Base-by-base conservation (phyloP, 345 rosid genomes). In the Streptanthus diversifolius region DNA sequence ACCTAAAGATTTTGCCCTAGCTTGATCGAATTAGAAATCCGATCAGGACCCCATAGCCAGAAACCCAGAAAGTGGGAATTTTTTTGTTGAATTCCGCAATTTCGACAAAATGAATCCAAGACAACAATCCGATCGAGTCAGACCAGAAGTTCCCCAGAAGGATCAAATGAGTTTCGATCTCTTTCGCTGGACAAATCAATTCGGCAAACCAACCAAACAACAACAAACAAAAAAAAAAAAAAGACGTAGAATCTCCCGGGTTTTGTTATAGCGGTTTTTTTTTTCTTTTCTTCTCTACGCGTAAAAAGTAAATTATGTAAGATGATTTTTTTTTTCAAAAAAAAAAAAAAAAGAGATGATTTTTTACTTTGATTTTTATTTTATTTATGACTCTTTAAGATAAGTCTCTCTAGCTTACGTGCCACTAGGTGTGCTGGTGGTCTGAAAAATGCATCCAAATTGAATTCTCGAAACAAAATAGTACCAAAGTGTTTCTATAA, bases 161-260 rank as follows among this genome's bases (percentile, higher is more conserved):
- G 69, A 69, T 57, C 68, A 45, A 54, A 29, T 40, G 67, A 5
- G 65, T 43, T 53, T 61, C 59, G 75, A 76, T 75, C 79, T 61
- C 75, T 60, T 43, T 61, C 57, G 69, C 25, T 68, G 29, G 32
- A 25, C n/a, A 70, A 40, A 69, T 63, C 66, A 57, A 76, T 70
- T 63, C 41, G 63, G 49, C 60, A 19, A 35, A 25, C 18, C 21
- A 5, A 30, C 14, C 37, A 47, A 49, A 37, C n/a, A 37, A 36
- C 0, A 0, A 6, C 1, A n/a, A 67, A 32, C 27, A 17, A 32
- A 36, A 0, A 0, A 6, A 3, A n/a, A 67, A 32, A 39, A 17
- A 32, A 22, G 17, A 66, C 63, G 65, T 41, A 53, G 75, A 76
- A 68, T 62, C 72, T 66, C 73, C 80, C 80, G 74, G 75, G 80